Evolutionary conservation across 768 basidiomycete species (phyloP).

Genomic region (Punctularia strigosozonata): DNA sequence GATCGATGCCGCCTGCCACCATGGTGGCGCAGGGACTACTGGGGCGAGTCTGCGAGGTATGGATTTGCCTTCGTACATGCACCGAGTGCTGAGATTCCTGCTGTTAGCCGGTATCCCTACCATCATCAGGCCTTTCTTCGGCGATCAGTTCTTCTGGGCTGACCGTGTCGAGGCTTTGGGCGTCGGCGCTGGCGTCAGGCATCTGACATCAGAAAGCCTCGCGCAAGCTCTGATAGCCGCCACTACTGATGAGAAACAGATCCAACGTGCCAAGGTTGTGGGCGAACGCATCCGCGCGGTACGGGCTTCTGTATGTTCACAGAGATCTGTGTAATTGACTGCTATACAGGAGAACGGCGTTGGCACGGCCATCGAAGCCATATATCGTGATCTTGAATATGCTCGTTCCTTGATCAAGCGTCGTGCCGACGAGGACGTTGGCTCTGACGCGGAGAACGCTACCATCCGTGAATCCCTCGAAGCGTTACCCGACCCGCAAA

Average conservation of each 20-base stretch:
- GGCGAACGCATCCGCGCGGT: slow-evolving; percentile 85
- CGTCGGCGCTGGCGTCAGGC: slow-evolving; percentile 79
- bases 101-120: slow-evolving; percentile 95
- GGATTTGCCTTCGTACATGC: slow-evolving; percentile 9
- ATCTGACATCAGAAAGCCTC: slow-evolving; percentile 69
- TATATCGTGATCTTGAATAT: slow-evolving; percentile 95
- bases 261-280: slow-evolving; percentile 69
- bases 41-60: slow-evolving; percentile 87
- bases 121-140: slow-evolving; percentile 95
- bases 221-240: slow-evolving; percentile 70
- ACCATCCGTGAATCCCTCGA: slow-evolving; percentile 17
- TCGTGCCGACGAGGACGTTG: slow-evolving; percentile 12
- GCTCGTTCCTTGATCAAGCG: slow-evolving; percentile 79
- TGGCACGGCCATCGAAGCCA: slow-evolving; percentile 82
- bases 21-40: slow-evolving; percentile 94
- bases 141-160: slow-evolving; percentile 96
- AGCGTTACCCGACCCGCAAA: slow-evolving; percentile 9
- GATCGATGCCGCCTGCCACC: slow-evolving; percentile 96
- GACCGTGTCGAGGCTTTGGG: slow-evolving; percentile 96
- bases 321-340: background rate
- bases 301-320: slow-evolving; percentile 18
- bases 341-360: slow-evolving; percentile 82
- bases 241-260: slow-evolving; percentile 83
- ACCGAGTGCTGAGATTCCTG: slow-evolving; percentile 4
- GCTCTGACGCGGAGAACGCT: slow-evolving; percentile 22